Evolutionary conservation across 2,329 filamentous ascomycete species (phyloP), one percentile per base, ranked within the genome.

Genomic region (Sodiomyces alkalinus): DNA sequence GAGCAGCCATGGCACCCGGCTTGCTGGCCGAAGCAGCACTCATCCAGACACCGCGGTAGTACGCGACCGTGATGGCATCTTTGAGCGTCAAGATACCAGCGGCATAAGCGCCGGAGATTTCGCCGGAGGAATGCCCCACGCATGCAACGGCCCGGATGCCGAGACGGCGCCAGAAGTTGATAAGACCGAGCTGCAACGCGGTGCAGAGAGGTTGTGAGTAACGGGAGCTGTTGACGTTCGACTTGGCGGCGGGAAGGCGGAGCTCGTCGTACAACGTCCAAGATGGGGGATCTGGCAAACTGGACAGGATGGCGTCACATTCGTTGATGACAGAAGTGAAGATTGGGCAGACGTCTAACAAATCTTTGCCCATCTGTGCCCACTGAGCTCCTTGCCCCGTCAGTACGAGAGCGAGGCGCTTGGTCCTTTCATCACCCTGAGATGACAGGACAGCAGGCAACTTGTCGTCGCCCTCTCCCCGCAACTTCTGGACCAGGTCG

Each of bases 171-270:
- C 57, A 39, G 0, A 56, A 39, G 5, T 57, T 39, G 2, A 50
- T 52, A 2, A 64, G 36, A 0, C 47, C 64, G 3, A 72, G 48
- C 35, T 72, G 68, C 1, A 73, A 22, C 0, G 65, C 64, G 0
- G 65, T 69, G 28, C 59, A 68, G 1, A 67, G 39, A 1, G 67
- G 60, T 35, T 71, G 66, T 0, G 59, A 53, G 15, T 65, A 36
- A 51, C 25, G 31, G 31, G 5, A 33, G 28, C 13, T 40, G 21
- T 34, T 27, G 10, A 40, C 27, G 11, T 26, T 14, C 19, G 8
- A 63, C 0, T 18, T 28, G 3, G 19, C 15, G 3, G 35, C 27
- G 1, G 26, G 20, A 10, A 39, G 39, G 2, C 23, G 17, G 1
- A 47, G 17, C 19, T 43, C 40, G 3, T 37, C 35, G 13, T 38